Conservation (phyloP, 78 protist species). For the Trichosphaerium sp. region DNA sequence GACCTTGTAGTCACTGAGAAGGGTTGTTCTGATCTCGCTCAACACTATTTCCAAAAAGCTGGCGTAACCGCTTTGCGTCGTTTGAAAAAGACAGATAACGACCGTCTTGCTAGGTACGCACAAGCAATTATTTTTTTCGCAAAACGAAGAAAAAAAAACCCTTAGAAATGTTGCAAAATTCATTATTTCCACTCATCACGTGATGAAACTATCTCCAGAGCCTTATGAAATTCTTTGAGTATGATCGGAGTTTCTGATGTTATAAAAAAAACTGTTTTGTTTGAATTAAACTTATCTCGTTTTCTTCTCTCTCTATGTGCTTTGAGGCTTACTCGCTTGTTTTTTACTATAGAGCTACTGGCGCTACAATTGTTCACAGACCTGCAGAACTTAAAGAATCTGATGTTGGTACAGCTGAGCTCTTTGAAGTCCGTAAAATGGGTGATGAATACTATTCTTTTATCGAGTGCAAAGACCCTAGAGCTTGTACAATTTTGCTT, state of each 20-base stretch:
- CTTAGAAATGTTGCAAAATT: too few species aligned
- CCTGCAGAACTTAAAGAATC: conserved; percentile 87
- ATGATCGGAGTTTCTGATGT: too few species aligned
- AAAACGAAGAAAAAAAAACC: too few species aligned
- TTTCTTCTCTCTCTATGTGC: too few species aligned
- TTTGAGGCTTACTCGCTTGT: too few species aligned
- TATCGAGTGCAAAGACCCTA: conserved; percentile 87
- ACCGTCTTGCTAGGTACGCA: conserved; percentile 86
- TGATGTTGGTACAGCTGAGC: conserved; percentile 93
- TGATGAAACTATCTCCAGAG: too few species aligned
- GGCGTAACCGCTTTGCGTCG: conserved; percentile 94
- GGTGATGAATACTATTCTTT: conserved; percentile 98
- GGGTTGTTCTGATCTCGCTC: conserved; percentile 92
- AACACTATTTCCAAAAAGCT: conserved; percentile 79
- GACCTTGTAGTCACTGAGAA: conserved; percentile 98
- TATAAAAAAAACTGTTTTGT: too few species aligned
- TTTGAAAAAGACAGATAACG: conserved; percentile 95
- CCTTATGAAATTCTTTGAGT: too few species aligned
- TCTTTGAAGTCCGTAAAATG: conserved; percentile 86
- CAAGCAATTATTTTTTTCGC: background rate
- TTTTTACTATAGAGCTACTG: too few species aligned
- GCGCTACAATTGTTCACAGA: conserved; percentile 93
- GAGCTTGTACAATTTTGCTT: conserved; percentile 97
- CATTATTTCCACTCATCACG: too few species aligned
- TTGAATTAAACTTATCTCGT: too few species aligned